Evolutionary conservation across 1,284 basidiomycete genomes (phyloP).

Genomic region (Sanguinoderma infundibulare): DNA sequence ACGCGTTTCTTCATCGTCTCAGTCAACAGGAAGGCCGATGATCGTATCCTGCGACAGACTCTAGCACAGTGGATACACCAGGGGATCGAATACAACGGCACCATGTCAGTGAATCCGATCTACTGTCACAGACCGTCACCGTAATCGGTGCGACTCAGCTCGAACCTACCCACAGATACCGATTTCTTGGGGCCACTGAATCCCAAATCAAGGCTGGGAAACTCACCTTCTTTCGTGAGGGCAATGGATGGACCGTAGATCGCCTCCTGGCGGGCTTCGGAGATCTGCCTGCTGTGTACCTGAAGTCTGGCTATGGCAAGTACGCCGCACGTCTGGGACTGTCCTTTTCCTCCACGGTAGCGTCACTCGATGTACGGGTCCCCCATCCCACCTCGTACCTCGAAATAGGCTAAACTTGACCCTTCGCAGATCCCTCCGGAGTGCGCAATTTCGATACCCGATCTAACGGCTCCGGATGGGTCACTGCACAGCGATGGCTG

Average conservation of each 20-base stretch:
- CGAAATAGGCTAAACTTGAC: neutral
- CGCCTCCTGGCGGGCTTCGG: slow-evolving; percentile 22
- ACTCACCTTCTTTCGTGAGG: slow-evolving; percentile 29
- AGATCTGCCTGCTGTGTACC: slow-evolving; percentile 25
- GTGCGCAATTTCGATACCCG: slow-evolving; percentile 17
- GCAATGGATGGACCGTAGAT: slow-evolving; percentile 24
- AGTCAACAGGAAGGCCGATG: slow-evolving; percentile 5
- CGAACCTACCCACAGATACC: slow-evolving; percentile 19
- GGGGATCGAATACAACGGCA: slow-evolving; percentile 14
- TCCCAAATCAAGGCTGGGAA: slow-evolving; percentile 26
- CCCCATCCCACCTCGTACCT: neutral
- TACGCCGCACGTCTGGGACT: slow-evolving; percentile 29
- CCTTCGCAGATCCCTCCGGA: slow-evolving; percentile 17
- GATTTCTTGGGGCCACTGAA: slow-evolving; percentile 28
- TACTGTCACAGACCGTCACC: neutral
- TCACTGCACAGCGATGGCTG: slow-evolving; percentile 30
- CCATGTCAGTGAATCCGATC: too few species aligned
- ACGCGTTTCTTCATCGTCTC: slow-evolving; percentile 26
- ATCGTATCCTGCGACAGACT: neutral
- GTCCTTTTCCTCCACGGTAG: slow-evolving; percentile 30
- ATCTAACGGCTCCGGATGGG: slow-evolving; percentile 22
- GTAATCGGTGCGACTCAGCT: neutral
- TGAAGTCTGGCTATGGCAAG: slow-evolving; percentile 27
- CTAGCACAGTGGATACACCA: slow-evolving; percentile 15
- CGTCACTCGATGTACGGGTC: slow-evolving; percentile 23